Conservation (phyloP, 2,329 filamentous ascomycete genomes). For the Thelonectria rubi region DNA sequence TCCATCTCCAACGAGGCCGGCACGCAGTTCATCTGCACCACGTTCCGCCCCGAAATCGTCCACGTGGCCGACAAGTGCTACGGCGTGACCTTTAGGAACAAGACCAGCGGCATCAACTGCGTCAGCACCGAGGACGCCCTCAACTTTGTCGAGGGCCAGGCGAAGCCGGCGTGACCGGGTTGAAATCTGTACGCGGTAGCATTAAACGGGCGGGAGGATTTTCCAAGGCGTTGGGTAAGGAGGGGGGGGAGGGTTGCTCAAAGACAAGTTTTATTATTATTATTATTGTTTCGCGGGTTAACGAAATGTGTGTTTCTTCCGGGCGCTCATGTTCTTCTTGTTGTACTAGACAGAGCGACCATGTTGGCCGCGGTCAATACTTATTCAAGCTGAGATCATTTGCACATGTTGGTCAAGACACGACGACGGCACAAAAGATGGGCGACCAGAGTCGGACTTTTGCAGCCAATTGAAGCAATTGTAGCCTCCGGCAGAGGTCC, state of each 20-base stretch:
- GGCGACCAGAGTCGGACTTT: background rate
- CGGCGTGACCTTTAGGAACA: constrained; percentile 91
- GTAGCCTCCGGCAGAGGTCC: background rate
- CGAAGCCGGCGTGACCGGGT: constrained; percentile 44
- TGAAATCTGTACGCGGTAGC: constrained; percentile 5
- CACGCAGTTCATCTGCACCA: constrained; percentile 96
- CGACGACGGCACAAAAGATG: too few relatives aligned
- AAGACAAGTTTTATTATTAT: constrained; percentile 13
- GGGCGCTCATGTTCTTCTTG: constrained; percentile 29
- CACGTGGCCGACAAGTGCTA: constrained; percentile 97
- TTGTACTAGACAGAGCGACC: constrained; percentile 26
- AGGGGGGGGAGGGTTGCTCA: constrained; percentile 15
- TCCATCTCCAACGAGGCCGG: constrained; percentile 74
- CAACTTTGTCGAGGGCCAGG: constrained; percentile 91
- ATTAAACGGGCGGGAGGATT: constrained; percentile 29
- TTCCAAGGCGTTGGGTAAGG: constrained; percentile 35
- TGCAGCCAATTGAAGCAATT: too few relatives aligned
- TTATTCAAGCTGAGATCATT: constrained; percentile 25
- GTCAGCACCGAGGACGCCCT: constrained; percentile 88
- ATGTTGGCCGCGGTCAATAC: constrained; percentile 31
- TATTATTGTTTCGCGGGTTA: constrained; percentile 39
- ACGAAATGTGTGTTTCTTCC: constrained; percentile 30
- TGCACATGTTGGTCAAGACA: background rate
- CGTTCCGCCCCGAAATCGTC: constrained; percentile 96
- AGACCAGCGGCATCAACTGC: constrained; percentile 93